phyloP scores from a whole-genome alignment of 2,329 filamentous ascomycete species.

The Colletotrichum melonis region DNA sequence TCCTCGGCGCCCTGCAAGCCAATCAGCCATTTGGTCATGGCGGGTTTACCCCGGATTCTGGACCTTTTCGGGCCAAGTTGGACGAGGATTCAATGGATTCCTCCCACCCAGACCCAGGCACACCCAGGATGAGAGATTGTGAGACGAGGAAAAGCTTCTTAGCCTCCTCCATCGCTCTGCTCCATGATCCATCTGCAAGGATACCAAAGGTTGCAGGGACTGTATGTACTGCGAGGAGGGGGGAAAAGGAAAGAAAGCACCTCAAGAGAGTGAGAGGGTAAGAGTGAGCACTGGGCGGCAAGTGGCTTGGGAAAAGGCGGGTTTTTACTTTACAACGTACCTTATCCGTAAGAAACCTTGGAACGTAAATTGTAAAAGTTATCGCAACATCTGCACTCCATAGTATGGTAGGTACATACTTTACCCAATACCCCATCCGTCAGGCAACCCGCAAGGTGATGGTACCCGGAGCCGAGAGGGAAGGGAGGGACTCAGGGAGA shows the following conservation, averaged over 20 bases:
- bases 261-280: too few species aligned
- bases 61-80: constrained; percentile 23
- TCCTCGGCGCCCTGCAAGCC: constrained; percentile 13
- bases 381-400: too few species aligned
- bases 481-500: background rate
- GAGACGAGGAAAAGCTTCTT: background rate
- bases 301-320: background rate
- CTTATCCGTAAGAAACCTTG: background rate
- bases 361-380: background rate
- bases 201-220: background rate
- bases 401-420: background rate
- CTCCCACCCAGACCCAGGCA: constrained; percentile 18
- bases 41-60: constrained; percentile 34
- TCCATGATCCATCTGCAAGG: background rate
- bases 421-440: background rate
- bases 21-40: constrained; percentile 8
- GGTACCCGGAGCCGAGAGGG: background rate
- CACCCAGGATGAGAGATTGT: background rate
- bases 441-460: background rate
- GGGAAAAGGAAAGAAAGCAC: background rate
- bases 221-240: background rate
- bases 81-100: background rate
- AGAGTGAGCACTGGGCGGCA: constrained; percentile 9
- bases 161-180: background rate
- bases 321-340: background rate